These are phyloP conservation scores for Paecilomyces niveus DNA, from an alignment of 2,329 filamentous ascomycete species.

Conservation along the genomic window DNA sequence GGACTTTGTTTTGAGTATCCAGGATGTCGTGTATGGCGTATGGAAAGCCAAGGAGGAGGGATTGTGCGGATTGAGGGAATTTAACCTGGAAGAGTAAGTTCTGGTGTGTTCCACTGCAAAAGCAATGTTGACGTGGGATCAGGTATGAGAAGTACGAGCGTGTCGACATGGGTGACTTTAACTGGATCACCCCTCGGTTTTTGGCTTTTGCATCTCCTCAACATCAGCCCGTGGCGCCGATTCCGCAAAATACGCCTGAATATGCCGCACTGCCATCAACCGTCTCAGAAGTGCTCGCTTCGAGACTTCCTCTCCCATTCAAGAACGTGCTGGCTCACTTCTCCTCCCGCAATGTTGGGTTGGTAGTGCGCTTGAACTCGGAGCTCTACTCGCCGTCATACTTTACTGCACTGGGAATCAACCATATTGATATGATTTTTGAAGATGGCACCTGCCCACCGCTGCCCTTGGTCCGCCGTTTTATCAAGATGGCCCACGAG, in stretches of 20 bases:
- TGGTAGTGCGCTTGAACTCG: conserved; percentile 93
- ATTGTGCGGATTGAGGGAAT: conserved; percentile 84
- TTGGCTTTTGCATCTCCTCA: conserved; percentile 95
- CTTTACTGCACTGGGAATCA: conserved; percentile 90
- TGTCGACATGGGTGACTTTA: conserved; percentile 98
- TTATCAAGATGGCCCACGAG: conserved; percentile 89
- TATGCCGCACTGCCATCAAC: conserved; percentile 70
- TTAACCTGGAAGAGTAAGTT: conserved; percentile 78
- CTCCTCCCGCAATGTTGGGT: conserved; percentile 74
- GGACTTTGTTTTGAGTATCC: conserved; percentile 90
- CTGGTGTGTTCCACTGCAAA: not conserved
- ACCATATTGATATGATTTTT: conserved; percentile 98
- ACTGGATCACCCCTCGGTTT: conserved; percentile 95
- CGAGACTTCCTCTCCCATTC: conserved; percentile 74
- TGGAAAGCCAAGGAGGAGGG: conserved; percentile 98
- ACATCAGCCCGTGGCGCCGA: conserved; percentile 65
- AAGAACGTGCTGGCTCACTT: conserved; percentile 95
- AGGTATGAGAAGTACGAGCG: conserved; percentile 89
- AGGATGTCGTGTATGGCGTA: conserved; percentile 96
- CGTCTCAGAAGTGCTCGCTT: conserved; percentile 62
- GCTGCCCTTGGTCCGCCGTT: conserved; percentile 81
- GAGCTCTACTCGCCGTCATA: conserved; percentile 95
- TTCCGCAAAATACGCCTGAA: conserved; percentile 64
- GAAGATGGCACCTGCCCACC: conserved; percentile 95
- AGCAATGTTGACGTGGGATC: conserved; percentile 8